A percentile compares a stretch with the other conserved stretches of the same genome.
Conservation (phyloP, 2,329 filamentous ascomycete genomes). For the Fusarium coicis region DNA sequence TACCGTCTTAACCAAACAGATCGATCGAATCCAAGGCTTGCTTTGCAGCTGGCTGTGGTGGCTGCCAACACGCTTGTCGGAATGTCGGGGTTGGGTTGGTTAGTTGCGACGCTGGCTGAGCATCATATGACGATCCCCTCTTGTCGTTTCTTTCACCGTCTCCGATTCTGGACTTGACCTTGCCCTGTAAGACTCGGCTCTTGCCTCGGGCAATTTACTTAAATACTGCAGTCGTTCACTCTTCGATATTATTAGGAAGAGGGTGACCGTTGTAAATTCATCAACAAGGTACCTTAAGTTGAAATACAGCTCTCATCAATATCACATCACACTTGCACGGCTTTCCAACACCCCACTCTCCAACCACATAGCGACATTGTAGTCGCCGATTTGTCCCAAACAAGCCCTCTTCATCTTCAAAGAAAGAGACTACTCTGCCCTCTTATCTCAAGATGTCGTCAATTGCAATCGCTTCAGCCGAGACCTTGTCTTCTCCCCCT, state of each 20-base stretch:
- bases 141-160: constrained; percentile 22
- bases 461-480: constrained; percentile 42
- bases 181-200: not conserved
- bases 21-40: constrained; percentile 2
- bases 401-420: not conserved
- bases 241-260: not conserved
- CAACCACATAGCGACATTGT: constrained; percentile 21
- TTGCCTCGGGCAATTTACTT: not conserved
- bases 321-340: constrained; percentile 35
- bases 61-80: constrained; percentile 17
- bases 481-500: constrained; percentile 40
- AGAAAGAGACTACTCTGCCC: not conserved
- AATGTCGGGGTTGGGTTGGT: constrained; percentile 17
- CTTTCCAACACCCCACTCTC: constrained; percentile 6
- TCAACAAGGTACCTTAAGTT: not conserved
- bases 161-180: constrained; percentile 2
- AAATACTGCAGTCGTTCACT: not conserved
- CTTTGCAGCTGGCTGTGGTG: not conserved
- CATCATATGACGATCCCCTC: constrained; percentile 45
- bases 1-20: constrained; percentile 11
- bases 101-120: constrained; percentile 16
- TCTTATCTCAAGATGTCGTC: constrained; percentile 38
- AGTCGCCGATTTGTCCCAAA: constrained; percentile 14
- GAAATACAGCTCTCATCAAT: constrained; percentile 9
- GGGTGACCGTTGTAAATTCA: not conserved